A percentile compares a stretch with the other conserved stretches of the same genome.
Conservation (phyloP, 2,329 filamentous ascomycete genomes). For the Calonectria hawksworthii region DNA sequence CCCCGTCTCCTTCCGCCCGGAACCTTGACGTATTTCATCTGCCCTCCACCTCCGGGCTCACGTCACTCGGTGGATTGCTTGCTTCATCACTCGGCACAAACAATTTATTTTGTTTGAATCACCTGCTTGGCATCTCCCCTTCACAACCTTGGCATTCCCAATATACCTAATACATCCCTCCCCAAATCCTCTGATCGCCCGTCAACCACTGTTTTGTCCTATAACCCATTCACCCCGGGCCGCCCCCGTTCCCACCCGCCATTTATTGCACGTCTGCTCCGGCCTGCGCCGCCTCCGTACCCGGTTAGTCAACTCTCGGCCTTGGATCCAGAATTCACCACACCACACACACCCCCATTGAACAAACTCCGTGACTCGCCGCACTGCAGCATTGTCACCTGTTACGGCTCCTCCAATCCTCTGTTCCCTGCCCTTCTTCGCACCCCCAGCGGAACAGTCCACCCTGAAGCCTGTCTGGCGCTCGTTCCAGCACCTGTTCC, state of each 20-base stretch:
- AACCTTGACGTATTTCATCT: conserved; percentile 22
- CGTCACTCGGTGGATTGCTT: conserved; percentile 3
- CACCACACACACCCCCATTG: conserved; percentile 18
- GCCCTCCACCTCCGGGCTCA: not conserved
- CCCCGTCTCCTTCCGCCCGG: conserved; percentile 22
- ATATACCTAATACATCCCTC: conserved; percentile 1
- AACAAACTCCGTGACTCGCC: conserved; percentile 15
- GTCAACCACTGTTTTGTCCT: conserved; percentile 5
- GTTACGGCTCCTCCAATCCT: conserved; percentile 11
- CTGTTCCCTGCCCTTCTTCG: not conserved
- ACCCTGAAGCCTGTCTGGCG: conserved; percentile 9
- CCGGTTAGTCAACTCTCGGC: conserved; percentile 11
- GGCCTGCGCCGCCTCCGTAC: not conserved
- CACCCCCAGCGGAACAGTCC: not conserved
- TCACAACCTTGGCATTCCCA: conserved; percentile 1
- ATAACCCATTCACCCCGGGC: not conserved
- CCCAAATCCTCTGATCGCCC: not conserved
- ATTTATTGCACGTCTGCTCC: not conserved
- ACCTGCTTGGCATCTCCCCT: not conserved
- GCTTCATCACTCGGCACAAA: conserved; percentile 1
- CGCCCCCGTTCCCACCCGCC: not conserved
- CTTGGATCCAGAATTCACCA: conserved; percentile 14
- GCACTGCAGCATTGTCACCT: conserved; percentile 7
- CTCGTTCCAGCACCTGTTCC: not conserved
- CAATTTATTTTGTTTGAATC: not conserved